phyloP scores from a whole-genome alignment of 805 yeast genomes.

The Metschnikowia sp. region DNA sequence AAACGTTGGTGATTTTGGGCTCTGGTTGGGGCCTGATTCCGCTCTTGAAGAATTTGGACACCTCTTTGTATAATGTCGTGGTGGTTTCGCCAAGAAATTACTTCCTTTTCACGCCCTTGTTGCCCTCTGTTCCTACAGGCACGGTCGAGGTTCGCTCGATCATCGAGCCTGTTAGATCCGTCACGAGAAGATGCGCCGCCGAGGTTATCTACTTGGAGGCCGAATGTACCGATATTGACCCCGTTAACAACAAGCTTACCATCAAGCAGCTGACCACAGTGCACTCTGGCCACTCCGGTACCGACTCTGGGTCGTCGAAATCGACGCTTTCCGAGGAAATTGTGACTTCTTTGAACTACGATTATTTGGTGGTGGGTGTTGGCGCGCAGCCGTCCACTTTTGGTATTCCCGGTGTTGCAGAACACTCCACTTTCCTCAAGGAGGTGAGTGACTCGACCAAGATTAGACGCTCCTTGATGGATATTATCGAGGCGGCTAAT shows the following conservation, averaged over 20 bases:
- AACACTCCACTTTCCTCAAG: constrained; percentile 83
- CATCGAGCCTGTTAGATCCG: constrained; percentile 87
- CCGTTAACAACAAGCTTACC: constrained; percentile 58
- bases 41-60: constrained; percentile 77
- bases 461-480: constrained; percentile 79
- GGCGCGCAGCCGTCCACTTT: constrained; percentile 95
- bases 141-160: constrained; percentile 87
- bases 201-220: constrained; percentile 86
- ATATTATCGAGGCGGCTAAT: constrained; percentile 84
- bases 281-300: constrained; percentile 52
- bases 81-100: constrained; percentile 93
- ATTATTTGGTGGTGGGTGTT: constrained; percentile 85
- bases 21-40: constrained; percentile 96
- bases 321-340: constrained; percentile 43
- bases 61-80: constrained; percentile 82
- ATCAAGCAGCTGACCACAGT: constrained; percentile 59
- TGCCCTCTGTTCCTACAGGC: constrained; percentile 94
- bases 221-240: constrained; percentile 81
- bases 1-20: constrained; percentile 76
- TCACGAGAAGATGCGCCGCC: constrained; percentile 75
- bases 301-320: constrained; percentile 43
- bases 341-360: constrained; percentile 54
- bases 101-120: constrained; percentile 91
- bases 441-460: constrained; percentile 86
- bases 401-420: constrained; percentile 91